Base-by-base conservation (phyloP, 768 basidiomycete genomes). In the Cyclocybe aegerita region DNA sequence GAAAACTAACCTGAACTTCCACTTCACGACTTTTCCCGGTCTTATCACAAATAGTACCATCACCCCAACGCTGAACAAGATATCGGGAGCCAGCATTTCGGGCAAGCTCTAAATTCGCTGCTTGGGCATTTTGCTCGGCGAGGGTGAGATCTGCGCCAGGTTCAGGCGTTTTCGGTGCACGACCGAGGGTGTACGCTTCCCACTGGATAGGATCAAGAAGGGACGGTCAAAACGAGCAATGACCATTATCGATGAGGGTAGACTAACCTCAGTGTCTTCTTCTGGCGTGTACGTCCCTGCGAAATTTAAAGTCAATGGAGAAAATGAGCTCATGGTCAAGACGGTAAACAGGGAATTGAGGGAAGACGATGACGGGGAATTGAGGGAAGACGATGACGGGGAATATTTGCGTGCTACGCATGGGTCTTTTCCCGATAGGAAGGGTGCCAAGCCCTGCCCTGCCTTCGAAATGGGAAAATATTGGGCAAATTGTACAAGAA, bases 11-110 rank as follows among this genome's bases (percentile, higher is more conserved):
- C 84, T 99, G 97, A 31, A 99, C 86, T 77, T 99, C 95, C 38
- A 95, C 87, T 73, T 93, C 91, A 53, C 97, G 86, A 48, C 79
- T 79, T 68, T 80, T 81, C 10, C 88, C 88, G 2, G 92, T 95
- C 76, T 91, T 94, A 72, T 98, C 96, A 69, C 97, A 99, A 43
- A 82, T 68, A 4, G 92, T 96, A 14, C 97, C 97, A 60, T 92
- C 90, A 44, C 83, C 80, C 92, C 92, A 93, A 56, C 86, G 80
- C 63, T 97, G 93, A 9, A 93, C 88, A 43, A 99, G 86, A 72
- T 98, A 99, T 43, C 88, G 84, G 9, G 90, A 89, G 48, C 90
- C 90, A 34, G 90, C 75, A 40, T 76, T 85, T 54, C 82, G 82
- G 46, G 85, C 87, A 48, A 93, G 80, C 67, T 92, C 86, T 50